Base-by-base conservation (phyloP, 805 yeast species). In the Yamadazyma akitaensis region DNA sequence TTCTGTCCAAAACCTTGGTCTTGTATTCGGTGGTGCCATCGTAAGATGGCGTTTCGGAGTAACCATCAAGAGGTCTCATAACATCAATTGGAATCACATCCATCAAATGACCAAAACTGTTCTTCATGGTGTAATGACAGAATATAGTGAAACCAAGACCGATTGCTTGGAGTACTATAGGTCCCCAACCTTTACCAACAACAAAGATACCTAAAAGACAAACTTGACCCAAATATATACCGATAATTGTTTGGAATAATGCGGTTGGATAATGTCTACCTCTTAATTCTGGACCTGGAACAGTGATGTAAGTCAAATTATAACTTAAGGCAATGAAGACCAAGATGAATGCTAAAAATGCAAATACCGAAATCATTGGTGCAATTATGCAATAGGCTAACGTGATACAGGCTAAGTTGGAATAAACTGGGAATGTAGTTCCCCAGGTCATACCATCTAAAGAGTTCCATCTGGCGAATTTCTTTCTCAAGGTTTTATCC, bases 121-220 rank as follows among this genome's bases (percentile, higher is more conserved):
- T 51, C 51, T 75, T 79, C 60, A 92, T 64, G 51, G 80, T 77
- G 26, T 80, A 14, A 58, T 92, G 97, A 48, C 79, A 73, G 60
- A 88, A 84, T 3, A 77, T 77, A 0, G 97, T 88, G 53, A 76
- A 64, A 8, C 76, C 78, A 12, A 88, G 57, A 36, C 85, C 72
- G 43, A 91, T 73, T 1, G 81, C 82, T 63, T 86, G 88, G 44
- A 92, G 67, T 2, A 84, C 87, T 53, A 90, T 76, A 32, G 97
- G 96, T 38, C 97, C 98, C 97, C 97, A 92, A 36, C 95, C 85
- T 73, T 88, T 88, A 51, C 95, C 90, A 46, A 92, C 95, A 14
- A 81, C 87, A 62, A 89, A 91, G 46, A 94, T 65, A 46, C 97
- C 97, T 44, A 94, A 62, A 52, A 94, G 57, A 72, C 96, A 88